Evolutionary conservation across 192 early-diverging fungal genomes (phyloP).

Genomic region (Coemansia pectinata): DNA sequence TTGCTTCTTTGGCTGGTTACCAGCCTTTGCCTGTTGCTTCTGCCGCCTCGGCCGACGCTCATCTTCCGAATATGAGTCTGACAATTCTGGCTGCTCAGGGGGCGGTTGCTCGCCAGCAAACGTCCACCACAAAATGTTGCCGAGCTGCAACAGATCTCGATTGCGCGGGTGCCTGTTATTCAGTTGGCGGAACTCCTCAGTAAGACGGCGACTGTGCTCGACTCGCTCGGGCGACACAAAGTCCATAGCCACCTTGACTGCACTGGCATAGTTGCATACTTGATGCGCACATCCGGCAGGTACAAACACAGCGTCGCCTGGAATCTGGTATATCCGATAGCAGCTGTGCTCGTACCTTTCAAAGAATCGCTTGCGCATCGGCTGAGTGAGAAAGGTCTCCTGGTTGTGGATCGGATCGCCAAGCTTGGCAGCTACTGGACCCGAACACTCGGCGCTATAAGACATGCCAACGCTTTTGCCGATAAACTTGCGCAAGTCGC

Average conservation of each 20-base stretch:
- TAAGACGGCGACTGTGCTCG: constrained; percentile 44
- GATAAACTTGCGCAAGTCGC: constrained; percentile 47
- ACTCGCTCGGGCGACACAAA: constrained; percentile 69
- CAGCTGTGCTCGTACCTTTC: constrained; percentile 23
- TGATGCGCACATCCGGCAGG: constrained; percentile 78
- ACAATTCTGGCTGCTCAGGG: not conserved
- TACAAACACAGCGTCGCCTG: constrained; percentile 75
- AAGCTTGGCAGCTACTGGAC: not conserved
- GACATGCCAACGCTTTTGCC: not conserved
- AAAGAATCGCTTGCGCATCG: constrained; percentile 43
- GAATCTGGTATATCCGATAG: constrained; percentile 66
- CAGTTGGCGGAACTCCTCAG: constrained; percentile 57
- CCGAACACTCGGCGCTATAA: not conserved
- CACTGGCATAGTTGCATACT: constrained; percentile 66
- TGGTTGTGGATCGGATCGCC: constrained; percentile 72
- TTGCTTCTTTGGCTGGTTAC: not conserved
- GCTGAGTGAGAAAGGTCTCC: constrained; percentile 59
- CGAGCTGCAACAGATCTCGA: constrained; percentile 58
- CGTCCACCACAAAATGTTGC: constrained; percentile 50
- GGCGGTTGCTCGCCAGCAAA: constrained; percentile 19
- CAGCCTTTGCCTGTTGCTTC: not conserved
- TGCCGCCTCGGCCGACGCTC: not conserved
- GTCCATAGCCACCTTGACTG: constrained; percentile 72
- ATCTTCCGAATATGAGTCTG: not conserved
- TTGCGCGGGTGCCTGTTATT: constrained; percentile 29